Percentiles rank a stretch among this genome's conserved stretches.
phyloP scores from a whole-genome alignment of 176 grass and related monocot genomes.

The Alopecurus myosuroides region DNA sequence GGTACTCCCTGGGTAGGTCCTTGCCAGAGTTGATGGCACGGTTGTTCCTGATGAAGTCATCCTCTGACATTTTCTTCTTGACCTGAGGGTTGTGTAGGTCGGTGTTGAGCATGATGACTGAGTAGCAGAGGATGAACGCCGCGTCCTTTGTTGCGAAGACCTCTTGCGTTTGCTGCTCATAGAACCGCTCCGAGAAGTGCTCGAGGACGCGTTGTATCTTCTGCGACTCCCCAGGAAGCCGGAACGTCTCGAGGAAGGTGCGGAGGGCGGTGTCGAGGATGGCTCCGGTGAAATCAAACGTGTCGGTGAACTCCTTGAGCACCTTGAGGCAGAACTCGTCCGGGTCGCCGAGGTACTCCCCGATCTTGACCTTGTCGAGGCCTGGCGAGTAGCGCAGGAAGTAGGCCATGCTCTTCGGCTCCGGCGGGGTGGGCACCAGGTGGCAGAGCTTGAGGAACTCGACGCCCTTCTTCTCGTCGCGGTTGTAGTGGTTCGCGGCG shows the following conservation, averaged over 20 bases:
- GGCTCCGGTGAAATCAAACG: slow-evolving; percentile 73
- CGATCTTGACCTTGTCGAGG: slow-evolving; percentile 78
- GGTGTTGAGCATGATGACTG: slow-evolving; percentile 98
- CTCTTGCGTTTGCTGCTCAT: slow-evolving; percentile 59
- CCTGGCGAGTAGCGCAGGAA: slow-evolving; percentile 82
- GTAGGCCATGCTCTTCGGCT: slow-evolving; percentile 65
- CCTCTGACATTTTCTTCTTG: slow-evolving; percentile 97
- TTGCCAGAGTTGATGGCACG: slow-evolving; percentile 61
- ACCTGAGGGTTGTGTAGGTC: slow-evolving; percentile 96
- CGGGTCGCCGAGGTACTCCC: slow-evolving; percentile 83
- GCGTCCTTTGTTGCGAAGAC: slow-evolving; percentile 85
- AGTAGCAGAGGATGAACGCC: slow-evolving; percentile 84
- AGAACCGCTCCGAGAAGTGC: slow-evolving; percentile 80
- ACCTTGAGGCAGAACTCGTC: slow-evolving; percentile 62
- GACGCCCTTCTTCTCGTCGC: slow-evolving; percentile 89
- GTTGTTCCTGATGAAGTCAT: slow-evolving; percentile 98
- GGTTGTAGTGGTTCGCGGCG: slow-evolving; percentile 91
- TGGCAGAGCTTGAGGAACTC: slow-evolving; percentile 69
- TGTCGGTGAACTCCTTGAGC: slow-evolving; percentile 80
- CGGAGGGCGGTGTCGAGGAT: slow-evolving; percentile 75
- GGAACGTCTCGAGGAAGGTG: slow-evolving; percentile 82
- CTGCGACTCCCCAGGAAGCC: slow-evolving; percentile 88
- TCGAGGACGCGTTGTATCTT: slow-evolving; percentile 92
- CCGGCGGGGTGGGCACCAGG: slow-evolving; percentile 63
- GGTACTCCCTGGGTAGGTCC: slow-evolving; percentile 84